Evolutionary conservation across 192 early-diverging fungal genomes (phyloP).

Genomic region (Rhizophagus clarus): DNA sequence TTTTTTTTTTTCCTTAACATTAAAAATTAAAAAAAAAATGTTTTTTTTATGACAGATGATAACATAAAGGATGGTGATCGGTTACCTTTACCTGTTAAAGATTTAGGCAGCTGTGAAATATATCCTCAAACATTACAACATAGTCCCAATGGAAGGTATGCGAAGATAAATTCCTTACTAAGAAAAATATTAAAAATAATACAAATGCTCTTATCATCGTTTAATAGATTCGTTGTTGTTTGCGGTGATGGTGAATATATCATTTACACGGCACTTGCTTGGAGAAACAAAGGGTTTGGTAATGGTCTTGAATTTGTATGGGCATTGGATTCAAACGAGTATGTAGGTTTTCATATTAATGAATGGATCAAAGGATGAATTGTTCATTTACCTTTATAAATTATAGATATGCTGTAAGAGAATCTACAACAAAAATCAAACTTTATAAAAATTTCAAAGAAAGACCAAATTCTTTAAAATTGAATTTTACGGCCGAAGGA

Average conservation of each 20-base stretch:
- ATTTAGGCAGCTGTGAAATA: slow-evolving; percentile 96
- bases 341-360: slow-evolving; percentile 23
- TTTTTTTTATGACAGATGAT: slow-evolving; percentile 56
- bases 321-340: slow-evolving; percentile 94
- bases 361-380: background rate
- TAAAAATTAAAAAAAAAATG: too few species aligned
- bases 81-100: slow-evolving; percentile 82
- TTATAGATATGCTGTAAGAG: slow-evolving; percentile 86
- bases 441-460: slow-evolving; percentile 98
- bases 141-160: slow-evolving; percentile 83
- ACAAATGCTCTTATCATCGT: background rate
- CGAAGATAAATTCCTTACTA: background rate
- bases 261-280: slow-evolving; percentile 98
- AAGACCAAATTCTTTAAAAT: slow-evolving; percentile 65
- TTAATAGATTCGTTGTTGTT: slow-evolving; percentile 85
- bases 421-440: slow-evolving; percentile 86
- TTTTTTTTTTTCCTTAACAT: too few species aligned
- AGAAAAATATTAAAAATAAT: background rate
- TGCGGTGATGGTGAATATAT: slow-evolving; percentile 99
- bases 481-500: slow-evolving; percentile 87
- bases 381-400: background rate
- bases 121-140: slow-evolving; percentile 96
- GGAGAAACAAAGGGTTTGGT: slow-evolving; percentile 99
- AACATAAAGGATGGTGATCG: slow-evolving; percentile 92
- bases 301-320: slow-evolving; percentile 96